Base-by-base conservation (phyloP, 1,284 basidiomycete genomes). In the Limonomyces culmigenus region DNA sequence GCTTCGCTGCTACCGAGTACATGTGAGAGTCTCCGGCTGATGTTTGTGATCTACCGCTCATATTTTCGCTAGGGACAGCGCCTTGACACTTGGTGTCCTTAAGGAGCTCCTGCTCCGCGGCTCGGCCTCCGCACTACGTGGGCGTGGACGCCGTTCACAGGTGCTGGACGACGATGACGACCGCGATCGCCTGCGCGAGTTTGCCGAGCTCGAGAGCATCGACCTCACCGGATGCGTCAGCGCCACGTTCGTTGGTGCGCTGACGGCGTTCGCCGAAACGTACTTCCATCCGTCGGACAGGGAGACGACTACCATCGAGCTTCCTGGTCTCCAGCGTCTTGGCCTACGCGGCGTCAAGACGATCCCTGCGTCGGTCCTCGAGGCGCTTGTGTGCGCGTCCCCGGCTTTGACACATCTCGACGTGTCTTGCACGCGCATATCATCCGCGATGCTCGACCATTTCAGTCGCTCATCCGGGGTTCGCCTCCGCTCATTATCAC, bases 171-270 rank as follows among this genome's bases (percentile, higher is more conserved):
- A 83, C 35, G 71, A 77, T 36, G 76, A 84, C 39, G 76, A 81
- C 41, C 62, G 65, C 35, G 78, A 85, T 38, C 61, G 86, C 47
- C 65, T 80, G 46, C 54, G 70, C 33, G 80, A 86, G 39, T 88
- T 76, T 62, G 73, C 65, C 42, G 75, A 86, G 37, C 63, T 98
- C 4, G 77, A 91, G 52, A 88, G 91, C 2, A 64, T 95, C 25
- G 93, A 98, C 52, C 59, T 97, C 36, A 96, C 91, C 15, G 92
- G 91, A 45, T 97, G 93, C 53, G 81, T 96, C 50, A 91, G 86
- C 49, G 70, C 72, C 14, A 77, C 83, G 4, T 96, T 96, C 48
- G 77, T 84, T 39, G 72, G 76, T 43, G 86, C 84, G 0, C 68
- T 95, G 45, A 66, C 70, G 25, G 77, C 85, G 39, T 92, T 96